Evolutionary conservation across 2,329 filamentous ascomycete genomes (phyloP), one percentile per base, ranked within the genome.

Genomic region (Tolypocladium tropicale): DNA sequence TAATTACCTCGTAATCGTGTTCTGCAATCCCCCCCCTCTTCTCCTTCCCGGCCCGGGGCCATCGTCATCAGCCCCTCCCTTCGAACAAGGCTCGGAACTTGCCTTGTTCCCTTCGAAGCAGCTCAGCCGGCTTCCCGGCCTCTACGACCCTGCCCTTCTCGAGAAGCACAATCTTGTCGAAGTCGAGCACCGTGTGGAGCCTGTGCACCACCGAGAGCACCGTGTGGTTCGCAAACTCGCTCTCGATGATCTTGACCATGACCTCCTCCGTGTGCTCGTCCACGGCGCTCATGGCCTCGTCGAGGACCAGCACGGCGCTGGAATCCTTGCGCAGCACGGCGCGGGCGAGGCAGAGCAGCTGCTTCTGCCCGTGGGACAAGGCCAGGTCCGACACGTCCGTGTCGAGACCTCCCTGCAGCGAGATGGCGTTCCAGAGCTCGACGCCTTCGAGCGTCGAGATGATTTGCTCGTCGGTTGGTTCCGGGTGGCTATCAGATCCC

Each of bases 171-270:
- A 80, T 70, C 21, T 65, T 66, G 57, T 79, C 76, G 53, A 77
- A 79, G 53, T 76, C 73, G 55, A 77, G 68, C 37, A 82, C 76
- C 33, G 77, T 78, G 10, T 72, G 67, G 32, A 77, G 60, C 16
- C 72, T 67, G 56, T 77, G 75, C 16, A 68, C 69, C 1, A 76
- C 69, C 60, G 72, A 73, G 25, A 76, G 59, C 18, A 88, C 76
- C 0, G 85, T 88, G 59, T 72, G 72, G 7, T 55, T 59, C 3
- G 53, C 58, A 58, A 75, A 73, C 58, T 73, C 70, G 14, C 61
- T 54, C 18, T 60, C 55, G 37, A 74, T 69, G 2, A 72, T 66
- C 46, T 60, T 58, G 58, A 70, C 68, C 67, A 74, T 73, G 10
- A 62, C 54, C 36, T 65, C 61, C 49, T 74, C 71, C 2, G 72